Percentiles rank a stretch among this genome's conserved stretches.
These are phyloP conservation scores for Phyllosticta capitalensis DNA, from an alignment of 2,329 filamentous ascomycete genomes.

Conservation along the genomic window DNA sequence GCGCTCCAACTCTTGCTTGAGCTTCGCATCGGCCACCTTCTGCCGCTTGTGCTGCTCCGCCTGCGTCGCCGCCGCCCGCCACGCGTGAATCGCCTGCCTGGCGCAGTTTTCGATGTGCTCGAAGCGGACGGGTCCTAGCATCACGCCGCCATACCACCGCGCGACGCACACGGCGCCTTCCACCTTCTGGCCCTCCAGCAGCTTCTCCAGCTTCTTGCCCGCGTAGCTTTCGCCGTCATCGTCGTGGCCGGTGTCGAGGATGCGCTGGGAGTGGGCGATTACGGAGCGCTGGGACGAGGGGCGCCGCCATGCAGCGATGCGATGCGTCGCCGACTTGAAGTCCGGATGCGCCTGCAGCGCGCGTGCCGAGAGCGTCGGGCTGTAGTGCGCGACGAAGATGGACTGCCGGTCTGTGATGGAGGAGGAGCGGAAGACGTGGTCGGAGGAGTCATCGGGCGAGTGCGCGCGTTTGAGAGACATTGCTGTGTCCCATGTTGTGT, in stretches of 20 bases:
- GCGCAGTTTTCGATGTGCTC: slow-evolving; percentile 43
- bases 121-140: slow-evolving; percentile 45
- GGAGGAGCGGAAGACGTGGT: slow-evolving; percentile 35
- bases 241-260: slow-evolving; percentile 34
- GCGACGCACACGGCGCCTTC: slow-evolving; percentile 43
- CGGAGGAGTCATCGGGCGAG: slow-evolving; percentile 11
- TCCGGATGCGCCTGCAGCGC: slow-evolving; percentile 35
- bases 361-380: slow-evolving; percentile 32
- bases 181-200: slow-evolving; percentile 36
- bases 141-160: slow-evolving; percentile 45
- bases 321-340: slow-evolving; percentile 39
- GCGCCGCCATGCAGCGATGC: slow-evolving; percentile 42
- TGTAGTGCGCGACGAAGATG: slow-evolving; percentile 42
- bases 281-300: slow-evolving; percentile 39
- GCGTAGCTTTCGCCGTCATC: slow-evolving; percentile 47
- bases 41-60: slow-evolving; percentile 25
- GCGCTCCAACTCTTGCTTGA: slow-evolving; percentile 28
- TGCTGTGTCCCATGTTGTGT: background rate
- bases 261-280: slow-evolving; percentile 20
- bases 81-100: slow-evolving; percentile 38
- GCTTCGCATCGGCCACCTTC: slow-evolving; percentile 25
- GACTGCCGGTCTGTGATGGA: slow-evolving; percentile 42
- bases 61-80: slow-evolving; percentile 22
- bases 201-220: slow-evolving; percentile 37
- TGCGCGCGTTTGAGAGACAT: slow-evolving; percentile 26